Evolutionary conservation across 2,329 filamentous ascomycete species (phyloP).

Genomic region (Fusarium pseudonygamai): DNA sequence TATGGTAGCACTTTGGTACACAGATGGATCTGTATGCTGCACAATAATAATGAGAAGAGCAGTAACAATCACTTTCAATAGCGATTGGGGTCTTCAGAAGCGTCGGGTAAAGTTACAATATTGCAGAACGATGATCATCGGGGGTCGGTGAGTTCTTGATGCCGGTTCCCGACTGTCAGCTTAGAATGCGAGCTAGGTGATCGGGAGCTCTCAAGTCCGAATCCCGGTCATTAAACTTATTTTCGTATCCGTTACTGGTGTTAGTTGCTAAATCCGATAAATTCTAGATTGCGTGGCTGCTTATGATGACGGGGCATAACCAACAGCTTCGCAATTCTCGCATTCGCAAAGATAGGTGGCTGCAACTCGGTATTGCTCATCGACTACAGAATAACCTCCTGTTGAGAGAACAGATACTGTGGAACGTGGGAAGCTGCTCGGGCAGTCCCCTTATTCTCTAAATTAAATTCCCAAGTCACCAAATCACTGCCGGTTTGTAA

Average conservation of each 20-base stretch:
- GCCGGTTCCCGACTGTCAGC: slow-evolving; percentile 15
- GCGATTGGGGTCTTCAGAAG: neutral
- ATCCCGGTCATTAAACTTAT: slow-evolving; percentile 5
- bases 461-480: neutral
- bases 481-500: neutral
- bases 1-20: slow-evolving; percentile 18
- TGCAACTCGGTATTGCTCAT: neutral
- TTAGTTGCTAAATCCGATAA: neutral
- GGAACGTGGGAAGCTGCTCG: neutral
- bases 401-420: neutral
- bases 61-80: neutral
- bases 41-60: slow-evolving; percentile 1
- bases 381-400: neutral
- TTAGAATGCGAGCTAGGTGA: neutral
- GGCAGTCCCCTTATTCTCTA: neutral
- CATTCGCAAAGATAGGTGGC: neutral
- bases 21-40: neutral
- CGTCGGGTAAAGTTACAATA: neutral
- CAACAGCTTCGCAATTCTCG: neutral
- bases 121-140: neutral
- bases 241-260: slow-evolving; percentile 8
- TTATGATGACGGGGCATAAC: neutral
- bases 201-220: slow-evolving; percentile 12
- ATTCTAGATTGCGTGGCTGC: neutral
- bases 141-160: slow-evolving; percentile 3